Evolutionary conservation across 2,329 filamentous ascomycete species (phyloP), one percentile per base, ranked within the genome.

Genomic region (Aureobasidium sp.): DNA sequence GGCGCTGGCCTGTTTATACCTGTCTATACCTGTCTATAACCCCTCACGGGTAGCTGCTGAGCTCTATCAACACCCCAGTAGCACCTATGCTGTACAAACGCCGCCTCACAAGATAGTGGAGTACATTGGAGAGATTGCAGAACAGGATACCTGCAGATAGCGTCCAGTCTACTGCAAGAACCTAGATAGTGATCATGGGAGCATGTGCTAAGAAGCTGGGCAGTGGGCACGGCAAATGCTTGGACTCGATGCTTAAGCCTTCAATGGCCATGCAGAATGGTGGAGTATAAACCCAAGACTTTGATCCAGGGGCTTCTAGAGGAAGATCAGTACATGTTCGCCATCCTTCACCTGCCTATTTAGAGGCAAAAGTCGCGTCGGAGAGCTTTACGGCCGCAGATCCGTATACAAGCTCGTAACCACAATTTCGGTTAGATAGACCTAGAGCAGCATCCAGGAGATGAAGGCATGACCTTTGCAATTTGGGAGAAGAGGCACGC

Each of bases 381-480:
- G 23, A 53, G 17, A 15, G 8, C 49, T 40, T 40, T 40, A 53
- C 35, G 49, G 49, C 49, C 35, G 49, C 49, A 53, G 17, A n/a
- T 29, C 13, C 49, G 49, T 53, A 40, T 53, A 53, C 49, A 53
- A 53, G 35, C 35, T 29, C 35, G 23, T 53, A 40, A 35, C 21
- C 49, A 53, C 21, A 40, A 27, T 19, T 53, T 53, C 49, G 49
- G 49, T 40, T 53, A 53, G 49, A 53, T 53, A 53, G 49, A 29
- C 49, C 33, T 29, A 40, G 35, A 53, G 33, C 9, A 53, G 49
- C 49, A 33, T 19, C 35, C 23, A 53, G 35, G 35, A 40, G 21
- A 53, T 53, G 47, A 21, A 40, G 9, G 17, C 10, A 11, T 13
- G 13, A 53, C 27, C 21, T 40, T 29, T 29, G 35, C 29, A 27